These are phyloP conservation scores for Syzygium jambos DNA, from an alignment of 345 rosid genomes.

Conservation along the genomic window DNA sequence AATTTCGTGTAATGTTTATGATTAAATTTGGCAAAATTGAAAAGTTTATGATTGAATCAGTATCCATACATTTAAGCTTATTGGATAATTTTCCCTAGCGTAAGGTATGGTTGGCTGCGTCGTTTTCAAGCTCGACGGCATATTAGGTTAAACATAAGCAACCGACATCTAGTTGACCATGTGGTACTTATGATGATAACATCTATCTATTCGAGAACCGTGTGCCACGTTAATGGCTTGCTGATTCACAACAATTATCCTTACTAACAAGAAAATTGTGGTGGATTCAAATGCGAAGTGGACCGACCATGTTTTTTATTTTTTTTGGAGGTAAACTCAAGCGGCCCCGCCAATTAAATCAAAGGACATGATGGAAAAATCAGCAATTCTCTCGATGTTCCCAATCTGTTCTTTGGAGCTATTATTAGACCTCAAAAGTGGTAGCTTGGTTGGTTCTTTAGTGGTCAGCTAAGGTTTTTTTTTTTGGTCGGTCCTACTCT, in stretches of 20 bases:
- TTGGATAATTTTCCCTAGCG: not conserved
- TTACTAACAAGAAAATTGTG: not conserved
- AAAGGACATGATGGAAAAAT: not conserved
- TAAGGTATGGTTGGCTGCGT: not conserved
- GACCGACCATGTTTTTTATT: not conserved
- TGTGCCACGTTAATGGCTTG: not conserved
- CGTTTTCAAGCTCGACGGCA: not conserved
- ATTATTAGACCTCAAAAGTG: not conserved
- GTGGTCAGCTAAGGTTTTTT: not conserved
- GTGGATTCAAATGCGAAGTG: not conserved
- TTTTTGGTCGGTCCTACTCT: too few relatives aligned
- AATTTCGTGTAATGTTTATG: not conserved
- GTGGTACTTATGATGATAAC: not conserved
- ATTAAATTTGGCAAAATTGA: not conserved
- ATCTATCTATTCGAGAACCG: not conserved
- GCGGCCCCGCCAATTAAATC: not conserved
- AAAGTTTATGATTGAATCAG: fast-evolving
- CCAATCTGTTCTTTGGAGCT: not conserved
- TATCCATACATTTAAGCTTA: not conserved
- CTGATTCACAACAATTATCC: not conserved
- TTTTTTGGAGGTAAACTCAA: not conserved
- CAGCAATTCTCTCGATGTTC: not conserved
- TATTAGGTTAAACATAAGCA: not conserved
- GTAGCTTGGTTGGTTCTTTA: not conserved
- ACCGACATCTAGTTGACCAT: not conserved